Base-by-base conservation (phyloP, 441 rosid genomes). In the Gossypium laxum region DNA sequence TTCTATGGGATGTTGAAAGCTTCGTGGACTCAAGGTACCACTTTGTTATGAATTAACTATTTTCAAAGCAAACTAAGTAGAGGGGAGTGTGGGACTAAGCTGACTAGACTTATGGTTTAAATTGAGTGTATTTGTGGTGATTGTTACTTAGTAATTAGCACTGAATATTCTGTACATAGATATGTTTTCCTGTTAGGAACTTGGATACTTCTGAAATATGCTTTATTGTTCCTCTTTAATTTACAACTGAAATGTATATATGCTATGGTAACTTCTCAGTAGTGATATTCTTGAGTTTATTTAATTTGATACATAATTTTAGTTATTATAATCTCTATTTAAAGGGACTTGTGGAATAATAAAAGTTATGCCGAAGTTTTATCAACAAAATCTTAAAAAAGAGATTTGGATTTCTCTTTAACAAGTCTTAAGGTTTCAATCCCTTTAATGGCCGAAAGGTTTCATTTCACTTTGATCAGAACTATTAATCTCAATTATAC, bases 1-100 rank as follows among this genome's bases (percentile, higher is more conserved):
- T 93, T 77, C 90, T 93, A 0, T 93, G 98, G 96, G 97, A 91
- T 32, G 97, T 88, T 21, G 97, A 93, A 85, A 90, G 88, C 81
- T 86, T 80, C 67, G 93, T 93, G 66, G 97, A 91, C 70, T 84
- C 95, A 0, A 89, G 96, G 89, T 90, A 93, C 77, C 92, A 84
- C 64, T 90, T 91, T 50, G 93, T 89, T 68, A 64, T 81, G 43
- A 90, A 88, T 76, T 93, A 82, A 26, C 32, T 67, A 45, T 50
- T 41, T 19, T 19, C 0, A 30, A 32, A 67, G 52, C 2, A 19
- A 67, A 43, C 56, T 18, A 41, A 22, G 4, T 56, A 2, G 24
- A 14, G 14, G 11, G 66, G 55, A 63, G 79, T 4, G 83, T 56
- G 7, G 69, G 63, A 51, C 24, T 41, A 12, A 41, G 51, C 77